phyloP scores from a whole-genome alignment of 805 yeast genomes.

The Tetrapisispora iriomotensis region DNA sequence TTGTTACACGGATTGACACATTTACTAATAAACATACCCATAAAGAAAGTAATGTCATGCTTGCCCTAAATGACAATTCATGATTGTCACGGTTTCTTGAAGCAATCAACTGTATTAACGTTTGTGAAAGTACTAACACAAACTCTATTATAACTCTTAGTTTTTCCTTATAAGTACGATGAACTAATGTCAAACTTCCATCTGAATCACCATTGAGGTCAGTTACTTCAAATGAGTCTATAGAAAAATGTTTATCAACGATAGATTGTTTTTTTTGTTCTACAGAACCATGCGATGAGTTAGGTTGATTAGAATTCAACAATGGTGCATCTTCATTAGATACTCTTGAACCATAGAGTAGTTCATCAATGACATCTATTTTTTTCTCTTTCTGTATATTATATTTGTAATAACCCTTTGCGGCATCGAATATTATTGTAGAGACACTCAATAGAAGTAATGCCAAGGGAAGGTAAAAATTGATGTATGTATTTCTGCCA shows the following conservation, averaged over 20 bases:
- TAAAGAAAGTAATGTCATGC: conserved; percentile 16
- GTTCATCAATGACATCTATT: conserved; percentile 13
- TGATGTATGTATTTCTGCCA: conserved; percentile 35
- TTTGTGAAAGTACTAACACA: conserved; percentile 35
- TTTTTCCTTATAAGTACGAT: conserved; percentile 44
- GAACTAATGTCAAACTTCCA: conserved; percentile 40
- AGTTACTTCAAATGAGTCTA: conserved; percentile 42
- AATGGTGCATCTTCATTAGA: conserved; percentile 16
- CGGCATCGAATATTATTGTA: conserved; percentile 11
- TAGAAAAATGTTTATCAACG: conserved; percentile 57
- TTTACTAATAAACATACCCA: conserved; percentile 27
- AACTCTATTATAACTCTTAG: conserved; percentile 42
- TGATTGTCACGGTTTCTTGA: not conserved
- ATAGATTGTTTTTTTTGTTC: conserved; percentile 12
- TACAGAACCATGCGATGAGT: not conserved
- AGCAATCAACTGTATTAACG: conserved; percentile 21
- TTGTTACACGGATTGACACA: conserved; percentile 26
- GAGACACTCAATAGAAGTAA: conserved; percentile 5
- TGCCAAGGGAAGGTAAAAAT: conserved; percentile 23
- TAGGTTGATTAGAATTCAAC: conserved; percentile 2
- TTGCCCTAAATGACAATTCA: not conserved
- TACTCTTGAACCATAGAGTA: conserved; percentile 6
- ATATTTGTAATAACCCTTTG: conserved; percentile 14
- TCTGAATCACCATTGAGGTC: conserved; percentile 54
- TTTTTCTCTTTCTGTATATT: conserved; percentile 11